These are phyloP conservation scores for Ophiostoma sp. DNA, from an alignment of 2,329 filamentous ascomycete species.

Conservation along the genomic window DNA sequence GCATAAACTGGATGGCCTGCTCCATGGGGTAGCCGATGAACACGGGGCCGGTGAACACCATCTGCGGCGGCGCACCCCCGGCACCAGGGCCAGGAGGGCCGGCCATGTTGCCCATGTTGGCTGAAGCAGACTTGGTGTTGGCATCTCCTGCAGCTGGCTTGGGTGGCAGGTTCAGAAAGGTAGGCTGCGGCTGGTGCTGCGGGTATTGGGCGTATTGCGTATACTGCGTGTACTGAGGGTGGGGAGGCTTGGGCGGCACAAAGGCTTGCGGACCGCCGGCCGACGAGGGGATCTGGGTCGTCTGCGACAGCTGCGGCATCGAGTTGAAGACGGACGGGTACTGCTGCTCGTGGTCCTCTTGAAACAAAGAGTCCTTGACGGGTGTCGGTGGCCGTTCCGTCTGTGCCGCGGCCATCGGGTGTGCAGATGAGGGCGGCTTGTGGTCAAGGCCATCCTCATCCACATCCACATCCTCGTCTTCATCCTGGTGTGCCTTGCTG, in stretches of 20 bases:
- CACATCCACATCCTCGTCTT: background rate
- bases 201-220: slow-evolving; percentile 11
- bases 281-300: slow-evolving; percentile 21
- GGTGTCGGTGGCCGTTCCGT: slow-evolving; percentile 28
- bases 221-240: slow-evolving; percentile 1
- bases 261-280: background rate
- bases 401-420: slow-evolving; percentile 3
- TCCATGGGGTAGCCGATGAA: slow-evolving; percentile 89
- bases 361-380: slow-evolving; percentile 21
- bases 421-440: background rate
- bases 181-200: slow-evolving; percentile 38
- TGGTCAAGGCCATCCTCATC: background rate
- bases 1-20: slow-evolving; percentile 71
- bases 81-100: background rate
- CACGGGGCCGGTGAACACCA: slow-evolving; percentile 88
- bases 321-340: background rate
- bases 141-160: background rate
- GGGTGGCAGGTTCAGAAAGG: slow-evolving; percentile 44
- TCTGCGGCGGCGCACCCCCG: slow-evolving; percentile 51
- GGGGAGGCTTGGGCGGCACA: background rate
- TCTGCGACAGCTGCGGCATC: slow-evolving; percentile 11
- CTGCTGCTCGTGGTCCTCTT: slow-evolving; percentile 20
- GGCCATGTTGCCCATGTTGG: slow-evolving; percentile 29
- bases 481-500: background rate
- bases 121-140: background rate